Evolutionary conservation across 176 grass and related monocot species (phyloP).

Genomic region (Themeda triandra): DNA sequence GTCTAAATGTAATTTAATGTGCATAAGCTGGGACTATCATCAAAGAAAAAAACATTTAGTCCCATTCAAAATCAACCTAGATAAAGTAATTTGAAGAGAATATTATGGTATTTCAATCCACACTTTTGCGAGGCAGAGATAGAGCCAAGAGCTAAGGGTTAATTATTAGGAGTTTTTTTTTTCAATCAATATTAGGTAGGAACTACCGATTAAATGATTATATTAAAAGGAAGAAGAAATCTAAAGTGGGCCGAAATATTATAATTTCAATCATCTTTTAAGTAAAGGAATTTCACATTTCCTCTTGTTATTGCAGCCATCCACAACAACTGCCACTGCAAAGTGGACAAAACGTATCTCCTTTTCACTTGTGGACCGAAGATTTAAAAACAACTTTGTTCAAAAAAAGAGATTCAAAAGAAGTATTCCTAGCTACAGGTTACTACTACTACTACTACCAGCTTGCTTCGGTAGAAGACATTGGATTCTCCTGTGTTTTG

Average conservation of each 20-base stretch:
- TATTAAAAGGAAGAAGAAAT: neutral
- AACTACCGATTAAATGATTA: neutral
- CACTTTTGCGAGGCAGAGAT: neutral
- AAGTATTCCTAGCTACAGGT: neutral
- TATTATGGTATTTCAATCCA: neutral
- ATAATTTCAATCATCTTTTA: neutral
- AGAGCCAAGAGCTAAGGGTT: neutral
- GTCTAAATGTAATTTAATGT: too few species aligned
- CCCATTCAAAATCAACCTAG: neutral
- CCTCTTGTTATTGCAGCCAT: neutral
- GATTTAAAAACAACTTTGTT: neutral
- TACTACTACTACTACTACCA: neutral
- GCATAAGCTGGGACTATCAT: too few species aligned
- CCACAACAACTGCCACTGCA: constrained; percentile 10
- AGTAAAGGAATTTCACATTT: neutral
- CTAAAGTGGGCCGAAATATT: neutral
- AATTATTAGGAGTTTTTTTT: neutral
- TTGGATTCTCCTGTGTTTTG: constrained; percentile 61
- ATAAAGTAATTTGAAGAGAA: neutral
- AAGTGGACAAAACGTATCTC: constrained; percentile 2
- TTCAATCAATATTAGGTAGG: neutral
- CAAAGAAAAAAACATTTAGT: neutral
- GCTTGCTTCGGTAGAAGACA: constrained; percentile 44
- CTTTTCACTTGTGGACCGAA: constrained; percentile 11
- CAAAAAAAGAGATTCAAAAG: neutral